A percentile compares a stretch with the other conserved stretches of the same genome.
Evolutionary conservation across 2,329 filamentous ascomycete genomes (phyloP).

Genomic region (Colletotrichum graminicola): DNA sequence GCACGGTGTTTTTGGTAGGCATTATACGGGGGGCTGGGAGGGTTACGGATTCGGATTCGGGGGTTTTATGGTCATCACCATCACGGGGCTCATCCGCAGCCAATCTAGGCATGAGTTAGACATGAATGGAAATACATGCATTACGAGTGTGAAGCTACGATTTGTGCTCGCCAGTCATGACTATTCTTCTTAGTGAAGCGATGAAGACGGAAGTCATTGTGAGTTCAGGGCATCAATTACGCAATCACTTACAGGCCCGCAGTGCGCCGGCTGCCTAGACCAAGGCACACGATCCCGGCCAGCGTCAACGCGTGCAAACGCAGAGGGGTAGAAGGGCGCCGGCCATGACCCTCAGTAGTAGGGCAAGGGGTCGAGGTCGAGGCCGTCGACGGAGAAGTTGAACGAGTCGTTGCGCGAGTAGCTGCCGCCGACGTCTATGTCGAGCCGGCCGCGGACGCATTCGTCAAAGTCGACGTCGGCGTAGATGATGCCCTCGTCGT

Average conservation of each 20-base stretch:
- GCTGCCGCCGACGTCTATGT: constrained; percentile 86
- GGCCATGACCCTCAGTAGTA: constrained; percentile 58
- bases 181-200: neutral
- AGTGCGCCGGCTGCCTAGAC: neutral
- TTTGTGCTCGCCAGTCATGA: constrained; percentile 1
- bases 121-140: constrained; percentile 33
- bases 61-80: constrained; percentile 29
- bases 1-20: constrained; percentile 16
- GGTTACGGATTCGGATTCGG: constrained; percentile 9
- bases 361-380: constrained; percentile 69
- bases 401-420: constrained; percentile 80
- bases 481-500: constrained; percentile 74
- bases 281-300: neutral
- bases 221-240: neutral
- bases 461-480: constrained; percentile 89
- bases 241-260: neutral
- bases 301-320: neutral
- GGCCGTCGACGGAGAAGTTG: constrained; percentile 68
- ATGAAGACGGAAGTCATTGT: neutral
- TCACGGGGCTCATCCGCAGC: constrained; percentile 18
- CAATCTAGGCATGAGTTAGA: constrained; percentile 10
- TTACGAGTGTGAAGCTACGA: constrained; percentile 24
- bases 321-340: neutral
- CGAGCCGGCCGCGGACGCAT: constrained; percentile 83
- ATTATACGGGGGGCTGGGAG: constrained; percentile 12